A percentile compares a stretch with the other conserved stretches of the same genome.
phyloP scores from a whole-genome alignment of 129 eudicot species.

The Arctium lappa region DNA sequence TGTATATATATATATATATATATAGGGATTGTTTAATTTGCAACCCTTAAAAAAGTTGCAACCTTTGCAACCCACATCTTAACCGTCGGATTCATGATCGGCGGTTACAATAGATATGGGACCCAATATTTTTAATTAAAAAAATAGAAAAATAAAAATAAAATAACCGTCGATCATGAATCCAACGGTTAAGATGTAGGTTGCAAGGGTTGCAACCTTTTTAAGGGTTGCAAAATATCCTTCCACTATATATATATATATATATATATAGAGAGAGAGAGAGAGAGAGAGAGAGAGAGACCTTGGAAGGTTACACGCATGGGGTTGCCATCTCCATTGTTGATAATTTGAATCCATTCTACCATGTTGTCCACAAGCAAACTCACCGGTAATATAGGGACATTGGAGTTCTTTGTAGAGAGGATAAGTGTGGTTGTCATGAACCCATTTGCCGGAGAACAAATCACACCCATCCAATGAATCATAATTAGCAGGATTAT shows the following conservation, averaged over 20 bases:
- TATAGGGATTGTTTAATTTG: too few species aligned
- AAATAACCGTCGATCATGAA: too few species aligned
- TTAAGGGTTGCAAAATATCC: too few species aligned
- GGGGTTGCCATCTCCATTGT: slow-evolving; percentile 76
- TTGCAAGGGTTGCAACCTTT: too few species aligned
- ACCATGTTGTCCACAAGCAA: slow-evolving; percentile 52
- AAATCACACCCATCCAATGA: slow-evolving; percentile 41
- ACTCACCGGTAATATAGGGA: slow-evolving; percentile 50
- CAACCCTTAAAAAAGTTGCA: too few species aligned
- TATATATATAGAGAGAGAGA: background rate
- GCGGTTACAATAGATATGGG: too few species aligned
- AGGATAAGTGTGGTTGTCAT: slow-evolving; percentile 52
- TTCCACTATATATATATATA: background rate
- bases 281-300: slow-evolving; percentile 12
- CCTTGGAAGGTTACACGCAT: slow-evolving; percentile 62
- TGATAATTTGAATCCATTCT: slow-evolving; percentile 48
- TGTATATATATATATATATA: background rate
- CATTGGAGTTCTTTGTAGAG: slow-evolving; percentile 51
- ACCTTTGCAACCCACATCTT: too few species aligned
- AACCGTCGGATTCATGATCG: too few species aligned
- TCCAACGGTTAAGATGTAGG: too few species aligned
- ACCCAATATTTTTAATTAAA: too few species aligned
- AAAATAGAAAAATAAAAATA: too few species aligned
- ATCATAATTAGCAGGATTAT: background rate
- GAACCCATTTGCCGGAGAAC: slow-evolving; percentile 67